These are phyloP conservation scores for Skeletonema costatum DNA, from an alignment of 108 stramenopile genomes.

Conservation along the genomic window DNA sequence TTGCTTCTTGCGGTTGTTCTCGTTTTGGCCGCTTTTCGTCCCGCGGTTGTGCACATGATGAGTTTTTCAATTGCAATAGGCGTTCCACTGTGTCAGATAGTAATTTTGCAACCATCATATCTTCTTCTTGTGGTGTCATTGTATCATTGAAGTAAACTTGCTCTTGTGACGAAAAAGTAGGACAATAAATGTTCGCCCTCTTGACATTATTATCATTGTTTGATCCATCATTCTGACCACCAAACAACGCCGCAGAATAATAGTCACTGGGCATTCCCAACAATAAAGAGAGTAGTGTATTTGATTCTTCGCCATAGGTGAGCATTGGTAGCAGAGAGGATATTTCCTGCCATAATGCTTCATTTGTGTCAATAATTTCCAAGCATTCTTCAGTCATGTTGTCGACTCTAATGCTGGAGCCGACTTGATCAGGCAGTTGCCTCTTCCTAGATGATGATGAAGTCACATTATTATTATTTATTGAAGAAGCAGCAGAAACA, in stretches of 20 bases:
- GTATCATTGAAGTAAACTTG: background rate
- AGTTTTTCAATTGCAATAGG: background rate
- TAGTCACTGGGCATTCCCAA: background rate
- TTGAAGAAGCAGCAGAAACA: background rate
- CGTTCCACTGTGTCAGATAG: background rate
- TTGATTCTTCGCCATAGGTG: constrained; percentile 42
- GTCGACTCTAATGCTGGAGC: background rate
- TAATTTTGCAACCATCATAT: background rate
- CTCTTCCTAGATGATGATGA: constrained; percentile 15
- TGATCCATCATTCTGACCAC: background rate
- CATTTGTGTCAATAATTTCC: constrained; percentile 6
- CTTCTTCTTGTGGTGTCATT: background rate
- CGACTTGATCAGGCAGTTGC: background rate
- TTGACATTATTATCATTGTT: background rate
- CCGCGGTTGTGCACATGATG: background rate
- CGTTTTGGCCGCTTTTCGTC: background rate
- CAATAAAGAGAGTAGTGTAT: constrained; percentile 10
- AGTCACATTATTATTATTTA: background rate
- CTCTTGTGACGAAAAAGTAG: background rate
- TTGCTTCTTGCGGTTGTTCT: background rate
- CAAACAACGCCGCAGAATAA: background rate
- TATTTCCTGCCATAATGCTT: constrained; percentile 25
- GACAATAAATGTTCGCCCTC: background rate
- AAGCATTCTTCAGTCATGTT: background rate
- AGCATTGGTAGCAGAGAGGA: constrained; percentile 21